A percentile compares a stretch with the other conserved stretches of the same genome.
Conservation (phyloP, 768 basidiomycete genomes). For the Tephrocybe sp. region DNA sequence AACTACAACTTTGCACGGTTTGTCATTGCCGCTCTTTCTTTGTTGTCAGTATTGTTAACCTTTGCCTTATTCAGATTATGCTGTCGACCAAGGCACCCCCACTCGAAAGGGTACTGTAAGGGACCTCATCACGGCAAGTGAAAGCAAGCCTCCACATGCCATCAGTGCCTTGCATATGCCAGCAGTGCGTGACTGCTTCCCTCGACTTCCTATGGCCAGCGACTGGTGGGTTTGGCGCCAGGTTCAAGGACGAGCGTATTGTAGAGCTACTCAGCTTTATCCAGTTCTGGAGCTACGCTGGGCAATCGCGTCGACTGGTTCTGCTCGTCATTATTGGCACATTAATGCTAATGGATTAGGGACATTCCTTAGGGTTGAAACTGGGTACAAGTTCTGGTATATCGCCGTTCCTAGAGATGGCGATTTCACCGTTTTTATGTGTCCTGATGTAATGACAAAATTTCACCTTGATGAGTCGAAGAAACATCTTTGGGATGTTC, state of each 20-base stretch:
- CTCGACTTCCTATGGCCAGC: neutral
- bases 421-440: neutral
- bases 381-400: neutral
- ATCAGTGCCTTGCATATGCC: neutral
- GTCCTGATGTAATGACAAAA: neutral
- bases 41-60: neutral
- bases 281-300: neutral
- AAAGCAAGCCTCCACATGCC: neutral
- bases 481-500: neutral
- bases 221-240: neutral
- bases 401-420: neutral
- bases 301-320: neutral
- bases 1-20: neutral
- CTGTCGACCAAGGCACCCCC: neutral
- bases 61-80: neutral
- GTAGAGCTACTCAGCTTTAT: neutral
- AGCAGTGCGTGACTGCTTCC: neutral
- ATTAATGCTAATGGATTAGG: conserved; percentile 1
- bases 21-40: neutral
- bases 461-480: neutral
- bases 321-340: conserved; percentile 2
- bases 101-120: neutral
- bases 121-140: neutral
- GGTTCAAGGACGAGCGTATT: neutral
- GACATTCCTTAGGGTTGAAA: neutral